phyloP scores from a whole-genome alignment of 257 asterid species.

The Solanum boliviense region DNA sequence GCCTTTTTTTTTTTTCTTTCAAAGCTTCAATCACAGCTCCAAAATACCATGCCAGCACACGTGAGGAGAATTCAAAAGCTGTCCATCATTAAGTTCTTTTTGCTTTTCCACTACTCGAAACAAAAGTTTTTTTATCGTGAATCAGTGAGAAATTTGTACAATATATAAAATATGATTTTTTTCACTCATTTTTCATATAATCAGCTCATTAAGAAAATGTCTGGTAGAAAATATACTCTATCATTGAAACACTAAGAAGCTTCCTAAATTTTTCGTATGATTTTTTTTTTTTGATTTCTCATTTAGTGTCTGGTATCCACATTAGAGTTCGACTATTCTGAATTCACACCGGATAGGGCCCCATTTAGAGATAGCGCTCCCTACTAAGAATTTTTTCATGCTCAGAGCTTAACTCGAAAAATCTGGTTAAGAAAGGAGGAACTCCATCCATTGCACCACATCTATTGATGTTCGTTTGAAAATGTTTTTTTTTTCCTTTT shows the following conservation, averaged over 20 bases:
- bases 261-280: not conserved
- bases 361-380: not conserved
- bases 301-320: accelerated
- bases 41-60: slow-evolving; percentile 6
- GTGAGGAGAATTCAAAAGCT: slow-evolving; percentile 11
- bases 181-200: not conserved
- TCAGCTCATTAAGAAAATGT: not conserved
- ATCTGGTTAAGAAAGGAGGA: not conserved
- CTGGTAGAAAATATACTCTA: not conserved
- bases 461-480: no score
- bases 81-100: not conserved
- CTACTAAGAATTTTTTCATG: not conserved
- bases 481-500: no score
- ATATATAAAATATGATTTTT: no score
- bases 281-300: not conserved
- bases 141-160: no score
- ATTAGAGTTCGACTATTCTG: no score
- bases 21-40: not conserved
- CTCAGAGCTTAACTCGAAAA: no score
- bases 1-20: no score
- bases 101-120: not conserved
- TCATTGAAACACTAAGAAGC: not conserved
- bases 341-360: not conserved
- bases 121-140: no score
- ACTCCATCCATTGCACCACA: not conserved